These are phyloP conservation scores for Vigna trinervia DNA, from an alignment of 306 rosid species.

Conservation along the genomic window DNA sequence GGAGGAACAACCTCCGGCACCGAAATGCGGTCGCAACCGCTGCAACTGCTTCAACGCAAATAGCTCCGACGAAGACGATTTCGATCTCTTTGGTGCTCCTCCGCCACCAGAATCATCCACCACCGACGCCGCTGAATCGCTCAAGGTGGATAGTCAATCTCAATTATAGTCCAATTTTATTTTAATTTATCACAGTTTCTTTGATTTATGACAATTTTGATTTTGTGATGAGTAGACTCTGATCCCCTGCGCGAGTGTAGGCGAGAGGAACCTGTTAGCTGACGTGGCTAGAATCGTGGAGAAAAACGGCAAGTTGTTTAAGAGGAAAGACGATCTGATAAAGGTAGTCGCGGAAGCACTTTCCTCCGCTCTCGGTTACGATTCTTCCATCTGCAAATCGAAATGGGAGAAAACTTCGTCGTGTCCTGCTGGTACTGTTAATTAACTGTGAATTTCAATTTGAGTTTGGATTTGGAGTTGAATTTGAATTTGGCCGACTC, in stretches of 20 bases:
- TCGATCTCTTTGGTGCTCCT: constrained; percentile 52
- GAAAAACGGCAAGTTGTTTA: constrained; percentile 61
- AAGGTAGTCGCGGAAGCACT: constrained; percentile 70
- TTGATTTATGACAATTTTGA: background rate
- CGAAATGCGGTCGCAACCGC: constrained; percentile 82
- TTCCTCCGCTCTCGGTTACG: constrained; percentile 71
- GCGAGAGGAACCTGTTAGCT: constrained; percentile 86
- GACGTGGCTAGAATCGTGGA: constrained; percentile 84
- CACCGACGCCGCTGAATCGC: constrained; percentile 65
- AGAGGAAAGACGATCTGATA: constrained; percentile 76
- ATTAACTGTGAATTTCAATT: background rate
- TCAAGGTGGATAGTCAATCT: constrained; percentile 65
- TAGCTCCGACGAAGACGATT: constrained; percentile 77
- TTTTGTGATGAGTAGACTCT: constrained; percentile 53
- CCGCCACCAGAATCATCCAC: constrained; percentile 41
- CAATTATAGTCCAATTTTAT: background rate
- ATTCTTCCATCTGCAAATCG: constrained; percentile 80
- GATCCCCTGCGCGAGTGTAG: constrained; percentile 72
- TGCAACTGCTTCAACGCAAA: constrained; percentile 94
- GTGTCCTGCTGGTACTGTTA: constrained; percentile 74
- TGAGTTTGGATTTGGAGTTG: background rate
- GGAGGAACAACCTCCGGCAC: constrained; percentile 65
- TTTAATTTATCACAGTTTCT: background rate
- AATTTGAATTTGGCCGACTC: background rate
- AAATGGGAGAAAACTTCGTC: constrained; percentile 91